Conservation (phyloP, 352 stramenopile species). For the Saprolegnia diclina region DNA sequence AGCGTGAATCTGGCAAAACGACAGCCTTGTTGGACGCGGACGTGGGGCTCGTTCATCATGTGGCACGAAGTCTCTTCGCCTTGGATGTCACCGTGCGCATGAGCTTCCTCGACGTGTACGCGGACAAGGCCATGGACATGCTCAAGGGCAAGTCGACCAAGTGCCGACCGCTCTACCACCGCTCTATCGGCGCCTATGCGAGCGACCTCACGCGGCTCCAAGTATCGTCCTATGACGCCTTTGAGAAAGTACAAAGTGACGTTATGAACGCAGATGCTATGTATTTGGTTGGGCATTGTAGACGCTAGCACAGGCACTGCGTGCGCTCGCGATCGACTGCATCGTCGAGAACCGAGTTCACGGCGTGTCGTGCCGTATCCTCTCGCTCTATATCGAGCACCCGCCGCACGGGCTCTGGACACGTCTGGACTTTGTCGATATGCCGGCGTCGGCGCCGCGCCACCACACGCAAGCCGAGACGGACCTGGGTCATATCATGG, state of each 20-base stretch:
- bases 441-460: not conserved
- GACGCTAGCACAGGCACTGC: conserved; percentile 4
- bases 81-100: not conserved
- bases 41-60: conserved; percentile 1
- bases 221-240: not conserved
- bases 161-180: conserved; percentile 20
- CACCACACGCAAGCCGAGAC: not conserved
- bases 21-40: conserved; percentile 9
- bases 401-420: not conserved
- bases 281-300: not conserved
- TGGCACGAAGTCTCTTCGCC: not conserved
- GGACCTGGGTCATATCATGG: conserved; percentile 8
- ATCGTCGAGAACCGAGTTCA: conserved; percentile 8
- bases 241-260: conserved; percentile 2
- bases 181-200: conserved; percentile 13
- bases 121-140: conserved; percentile 10
- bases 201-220: conserved; percentile 11
- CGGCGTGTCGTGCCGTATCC: not conserved
- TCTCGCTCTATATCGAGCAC: conserved; percentile 11
- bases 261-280: not conserved
- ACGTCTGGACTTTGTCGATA: conserved; percentile 24
- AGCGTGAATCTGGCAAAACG: conserved; percentile 18
- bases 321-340: conserved; percentile 15
- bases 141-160: conserved; percentile 19
- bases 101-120: conserved; percentile 23